phyloP scores from a whole-genome alignment of 306 rosid genomes.

The Ormosia semicastrata region DNA sequence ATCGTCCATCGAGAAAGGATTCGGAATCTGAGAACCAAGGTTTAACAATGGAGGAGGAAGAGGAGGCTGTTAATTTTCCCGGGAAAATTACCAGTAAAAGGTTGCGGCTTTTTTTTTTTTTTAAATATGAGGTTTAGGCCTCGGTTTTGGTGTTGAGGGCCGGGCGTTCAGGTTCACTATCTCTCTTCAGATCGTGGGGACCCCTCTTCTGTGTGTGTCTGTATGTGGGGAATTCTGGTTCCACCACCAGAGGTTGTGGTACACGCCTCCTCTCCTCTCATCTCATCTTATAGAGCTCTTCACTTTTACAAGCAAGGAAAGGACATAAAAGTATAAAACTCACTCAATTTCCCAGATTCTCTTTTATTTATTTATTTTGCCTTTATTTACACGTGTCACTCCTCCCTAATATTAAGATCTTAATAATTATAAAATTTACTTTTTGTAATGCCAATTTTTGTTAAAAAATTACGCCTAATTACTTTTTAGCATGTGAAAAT shows the following conservation, averaged over 20 bases:
- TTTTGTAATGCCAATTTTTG: background rate
- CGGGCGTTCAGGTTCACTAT: background rate
- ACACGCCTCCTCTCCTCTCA: too few species aligned
- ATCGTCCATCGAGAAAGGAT: conserved; percentile 39
- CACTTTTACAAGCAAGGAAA: background rate
- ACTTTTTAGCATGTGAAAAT: background rate
- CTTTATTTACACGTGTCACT: background rate
- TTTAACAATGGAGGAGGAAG: background rate
- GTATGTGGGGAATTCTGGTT: too few species aligned
- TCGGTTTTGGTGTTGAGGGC: background rate
- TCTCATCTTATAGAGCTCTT: background rate
- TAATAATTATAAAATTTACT: background rate
- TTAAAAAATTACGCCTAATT: background rate
- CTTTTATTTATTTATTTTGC: background rate
- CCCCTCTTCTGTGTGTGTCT: too few species aligned
- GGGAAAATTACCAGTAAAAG: conserved; percentile 32
- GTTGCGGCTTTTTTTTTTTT: background rate
- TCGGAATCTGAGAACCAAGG: background rate
- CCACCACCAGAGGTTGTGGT: too few species aligned
- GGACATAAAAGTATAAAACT: background rate
- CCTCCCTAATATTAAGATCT: background rate
- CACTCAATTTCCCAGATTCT: background rate
- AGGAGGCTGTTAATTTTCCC: conserved; percentile 38
- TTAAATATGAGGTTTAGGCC: background rate
- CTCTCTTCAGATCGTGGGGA: background rate